These are phyloP conservation scores for Entoloma clypeatum DNA, from an alignment of 1,284 basidiomycete species.

Conservation along the genomic window DNA sequence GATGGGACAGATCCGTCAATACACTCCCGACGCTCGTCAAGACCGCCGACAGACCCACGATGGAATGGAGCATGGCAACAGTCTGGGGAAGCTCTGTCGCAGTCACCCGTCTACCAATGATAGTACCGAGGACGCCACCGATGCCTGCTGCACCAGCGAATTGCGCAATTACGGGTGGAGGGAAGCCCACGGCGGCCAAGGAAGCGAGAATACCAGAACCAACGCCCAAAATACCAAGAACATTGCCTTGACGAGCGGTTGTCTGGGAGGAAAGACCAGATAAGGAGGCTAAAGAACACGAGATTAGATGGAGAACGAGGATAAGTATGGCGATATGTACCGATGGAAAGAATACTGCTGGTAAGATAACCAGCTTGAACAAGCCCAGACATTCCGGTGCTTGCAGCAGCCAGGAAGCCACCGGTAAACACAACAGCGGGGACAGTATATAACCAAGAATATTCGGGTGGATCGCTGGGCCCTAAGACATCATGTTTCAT, in stretches of 20 bases:
- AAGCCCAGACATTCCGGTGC: slow-evolving; percentile 78
- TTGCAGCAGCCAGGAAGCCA: slow-evolving; percentile 75
- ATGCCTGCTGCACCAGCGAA: slow-evolving; percentile 73
- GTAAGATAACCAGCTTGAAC: slow-evolving; percentile 82
- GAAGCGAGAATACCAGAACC: slow-evolving; percentile 76
- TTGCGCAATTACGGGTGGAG: slow-evolving; percentile 68
- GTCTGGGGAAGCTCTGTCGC: slow-evolving; percentile 82
- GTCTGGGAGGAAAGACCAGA: slow-evolving; percentile 71
- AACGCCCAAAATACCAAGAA: slow-evolving; percentile 81
- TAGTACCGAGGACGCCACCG: slow-evolving; percentile 62
- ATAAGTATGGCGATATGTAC: slow-evolving; percentile 29
- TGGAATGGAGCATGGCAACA: slow-evolving; percentile 60
- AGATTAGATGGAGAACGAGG: neutral
- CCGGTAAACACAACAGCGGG: slow-evolving; percentile 78
- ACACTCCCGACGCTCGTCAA: slow-evolving; percentile 81
- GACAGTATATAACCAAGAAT: slow-evolving; percentile 74
- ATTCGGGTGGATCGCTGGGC: slow-evolving; percentile 80
- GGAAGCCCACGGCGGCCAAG: slow-evolving; percentile 76
- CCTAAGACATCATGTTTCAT: slow-evolving; percentile 36
- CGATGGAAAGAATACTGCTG: slow-evolving; percentile 79
- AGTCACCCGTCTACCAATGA: slow-evolving; percentile 77
- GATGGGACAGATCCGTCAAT: slow-evolving; percentile 59
- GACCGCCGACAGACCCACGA: slow-evolving; percentile 83
- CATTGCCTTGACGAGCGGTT: slow-evolving; percentile 79
- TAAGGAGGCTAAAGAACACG: slow-evolving; percentile 51